Percentiles rank a stretch among this genome's conserved stretches.
Evolutionary conservation across 139 green algal genomes (phyloP).

Genomic region (Limnomonas spitsbergensis): DNA sequence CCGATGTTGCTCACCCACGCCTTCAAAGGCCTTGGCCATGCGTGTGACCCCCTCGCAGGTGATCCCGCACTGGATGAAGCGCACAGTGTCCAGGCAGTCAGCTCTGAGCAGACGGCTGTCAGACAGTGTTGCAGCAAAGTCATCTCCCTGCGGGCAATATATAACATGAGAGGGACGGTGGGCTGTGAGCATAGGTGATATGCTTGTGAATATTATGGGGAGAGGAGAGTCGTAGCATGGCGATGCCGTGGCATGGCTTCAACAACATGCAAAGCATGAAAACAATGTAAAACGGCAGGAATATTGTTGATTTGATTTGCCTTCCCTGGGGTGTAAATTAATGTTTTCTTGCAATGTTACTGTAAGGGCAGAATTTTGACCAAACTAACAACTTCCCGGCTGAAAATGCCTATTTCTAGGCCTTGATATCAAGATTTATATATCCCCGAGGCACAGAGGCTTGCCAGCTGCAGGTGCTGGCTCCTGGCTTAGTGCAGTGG

Average conservation of each 20-base stretch:
- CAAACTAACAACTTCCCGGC: too few relatives aligned
- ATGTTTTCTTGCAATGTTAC: too few relatives aligned
- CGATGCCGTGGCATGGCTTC: not conserved
- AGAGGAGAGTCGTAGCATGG: not conserved
- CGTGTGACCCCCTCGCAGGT: slow-evolving; percentile 21
- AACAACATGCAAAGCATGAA: not conserved
- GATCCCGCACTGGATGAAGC: slow-evolving; percentile 34
- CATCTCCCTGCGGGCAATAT: slow-evolving; percentile 40
- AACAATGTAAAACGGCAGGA: not conserved
- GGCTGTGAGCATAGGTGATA: not conserved
- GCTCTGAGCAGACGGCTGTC: slow-evolving; percentile 19
- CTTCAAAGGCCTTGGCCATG: slow-evolving; percentile 42
- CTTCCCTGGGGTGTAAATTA: not conserved
- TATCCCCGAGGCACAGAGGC: too few relatives aligned
- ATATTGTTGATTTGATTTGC: too few relatives aligned
- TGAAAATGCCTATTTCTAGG: too few relatives aligned
- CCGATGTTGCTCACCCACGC: slow-evolving; percentile 45
- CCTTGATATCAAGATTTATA: too few relatives aligned
- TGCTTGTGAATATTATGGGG: not conserved
- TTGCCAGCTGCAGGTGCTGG: not conserved
- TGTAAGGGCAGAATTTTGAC: too few relatives aligned
- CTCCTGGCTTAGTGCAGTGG: too few relatives aligned
- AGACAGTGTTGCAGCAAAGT: slow-evolving; percentile 23
- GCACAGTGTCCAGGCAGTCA: slow-evolving; percentile 30
- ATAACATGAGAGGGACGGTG: not conserved